Evolutionary conservation across 345 rosid genomes (phyloP).

Genomic region (Clarkia xantiana): DNA sequence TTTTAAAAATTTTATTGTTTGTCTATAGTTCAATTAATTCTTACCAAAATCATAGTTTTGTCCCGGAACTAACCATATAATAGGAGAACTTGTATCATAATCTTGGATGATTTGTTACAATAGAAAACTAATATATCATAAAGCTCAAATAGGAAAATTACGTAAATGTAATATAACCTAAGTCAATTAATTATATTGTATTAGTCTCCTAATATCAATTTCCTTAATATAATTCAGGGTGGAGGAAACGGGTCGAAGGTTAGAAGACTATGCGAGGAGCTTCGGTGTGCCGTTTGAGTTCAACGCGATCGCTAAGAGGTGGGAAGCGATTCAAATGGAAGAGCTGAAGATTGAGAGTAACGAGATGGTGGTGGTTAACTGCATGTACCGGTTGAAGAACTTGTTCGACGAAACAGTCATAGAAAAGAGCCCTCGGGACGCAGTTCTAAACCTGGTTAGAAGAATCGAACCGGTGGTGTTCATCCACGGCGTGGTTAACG

Average conservation of each 20-base stretch:
- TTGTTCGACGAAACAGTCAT: conserved; percentile 5
- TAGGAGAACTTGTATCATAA: too few relatives aligned
- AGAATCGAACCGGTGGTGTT: conserved; percentile 5
- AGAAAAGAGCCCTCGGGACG: conserved; percentile 7
- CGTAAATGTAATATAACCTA: too few relatives aligned
- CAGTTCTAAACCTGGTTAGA: conserved; percentile 7
- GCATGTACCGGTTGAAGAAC: background rate
- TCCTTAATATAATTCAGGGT: too few relatives aligned
- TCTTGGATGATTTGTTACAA: too few relatives aligned
- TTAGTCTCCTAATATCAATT: too few relatives aligned
- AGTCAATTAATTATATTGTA: too few relatives aligned
- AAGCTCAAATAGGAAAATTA: too few relatives aligned
- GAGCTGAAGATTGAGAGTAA: conserved; percentile 3
- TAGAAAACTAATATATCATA: too few relatives aligned
- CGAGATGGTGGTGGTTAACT: conserved; percentile 5
- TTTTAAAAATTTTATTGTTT: too few relatives aligned
- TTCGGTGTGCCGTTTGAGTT: conserved; percentile 9
- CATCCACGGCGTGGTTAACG: conserved; percentile 4
- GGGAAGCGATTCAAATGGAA: conserved; percentile 6
- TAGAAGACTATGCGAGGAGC: conserved; percentile 5
- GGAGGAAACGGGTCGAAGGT: conserved; percentile 4
- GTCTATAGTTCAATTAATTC: too few relatives aligned
- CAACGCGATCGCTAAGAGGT: conserved; percentile 5
- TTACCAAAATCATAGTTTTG: too few relatives aligned
- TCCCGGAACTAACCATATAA: too few relatives aligned